Conservation (phyloP, 306 rosid species). For the Phaseolus lunatus region DNA sequence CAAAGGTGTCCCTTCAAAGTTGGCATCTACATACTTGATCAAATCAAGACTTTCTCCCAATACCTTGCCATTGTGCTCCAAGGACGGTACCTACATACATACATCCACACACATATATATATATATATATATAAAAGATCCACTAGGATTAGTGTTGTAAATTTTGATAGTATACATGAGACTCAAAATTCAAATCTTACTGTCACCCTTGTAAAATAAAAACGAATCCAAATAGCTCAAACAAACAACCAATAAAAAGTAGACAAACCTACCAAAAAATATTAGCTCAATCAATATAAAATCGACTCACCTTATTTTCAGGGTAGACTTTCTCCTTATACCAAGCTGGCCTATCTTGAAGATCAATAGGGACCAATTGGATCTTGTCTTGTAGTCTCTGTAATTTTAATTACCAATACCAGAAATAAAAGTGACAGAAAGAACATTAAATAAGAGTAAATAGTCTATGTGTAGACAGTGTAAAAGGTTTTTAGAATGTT, state of each 20-base stretch:
- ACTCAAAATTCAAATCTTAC: not conserved
- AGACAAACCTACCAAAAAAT: not conserved
- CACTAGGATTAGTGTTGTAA: no score
- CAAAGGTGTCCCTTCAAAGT: slow-evolving; percentile 62
- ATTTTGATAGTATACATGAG: no score
- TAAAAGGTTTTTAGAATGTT: no score
- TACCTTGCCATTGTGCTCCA: slow-evolving; percentile 90
- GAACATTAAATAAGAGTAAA: not conserved
- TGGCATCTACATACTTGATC: slow-evolving; percentile 74
- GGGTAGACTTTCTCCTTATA: slow-evolving; percentile 88
- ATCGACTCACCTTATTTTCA: slow-evolving; percentile 71
- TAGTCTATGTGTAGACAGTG: not conserved
- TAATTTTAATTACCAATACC: slow-evolving; percentile 3
- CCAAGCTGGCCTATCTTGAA: slow-evolving; percentile 81
- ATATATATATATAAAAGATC: no score
- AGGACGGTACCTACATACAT: slow-evolving; percentile 68
- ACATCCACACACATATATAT: no score
- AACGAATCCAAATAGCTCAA: not conserved
- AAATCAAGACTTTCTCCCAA: slow-evolving; percentile 87
- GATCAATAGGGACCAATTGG: slow-evolving; percentile 70
- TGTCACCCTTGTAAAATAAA: not conserved
- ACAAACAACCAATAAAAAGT: no score
- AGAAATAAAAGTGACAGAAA: not conserved
- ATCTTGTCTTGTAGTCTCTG: slow-evolving; percentile 84
- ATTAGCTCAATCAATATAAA: not conserved